A percentile compares a stretch with the other conserved stretches of the same genome.
phyloP scores from a whole-genome alignment of 2,329 filamentous ascomycete species.

The Tolypocladium amazonense region DNA sequence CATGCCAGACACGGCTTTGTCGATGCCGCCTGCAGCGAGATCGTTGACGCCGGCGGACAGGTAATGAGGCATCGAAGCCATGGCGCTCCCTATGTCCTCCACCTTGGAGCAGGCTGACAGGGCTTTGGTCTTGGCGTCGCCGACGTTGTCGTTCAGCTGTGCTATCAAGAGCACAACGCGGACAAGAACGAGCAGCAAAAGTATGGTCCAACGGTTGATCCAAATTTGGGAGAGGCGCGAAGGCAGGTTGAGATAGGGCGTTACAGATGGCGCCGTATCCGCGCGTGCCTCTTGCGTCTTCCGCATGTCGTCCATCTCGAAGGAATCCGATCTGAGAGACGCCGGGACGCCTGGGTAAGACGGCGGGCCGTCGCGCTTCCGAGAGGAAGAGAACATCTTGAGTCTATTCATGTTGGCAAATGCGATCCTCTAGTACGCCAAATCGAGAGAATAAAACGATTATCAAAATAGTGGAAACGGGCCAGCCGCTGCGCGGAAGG shows the following conservation, averaged over 20 bases:
- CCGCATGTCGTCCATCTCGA: constrained; percentile 22
- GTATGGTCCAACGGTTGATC: constrained; percentile 94
- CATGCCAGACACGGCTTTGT: constrained; percentile 68
- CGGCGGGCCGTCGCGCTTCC: constrained; percentile 17
- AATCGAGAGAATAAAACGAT: neutral
- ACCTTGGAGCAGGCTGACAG: constrained; percentile 84
- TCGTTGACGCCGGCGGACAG: constrained; percentile 82
- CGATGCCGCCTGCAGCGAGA: constrained; percentile 68
- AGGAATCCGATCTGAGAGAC: constrained; percentile 24
- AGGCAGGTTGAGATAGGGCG: constrained; percentile 84
- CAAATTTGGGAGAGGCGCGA: constrained; percentile 89
- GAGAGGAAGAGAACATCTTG: constrained; percentile 26
- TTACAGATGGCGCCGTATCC: constrained; percentile 59
- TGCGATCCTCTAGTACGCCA: neutral
- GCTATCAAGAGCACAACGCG: constrained; percentile 68
- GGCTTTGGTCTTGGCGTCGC: constrained; percentile 67
- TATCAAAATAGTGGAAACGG: neutral
- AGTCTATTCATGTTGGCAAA: constrained; percentile 10
- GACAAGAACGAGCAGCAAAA: constrained; percentile 75
- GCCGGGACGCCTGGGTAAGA: constrained; percentile 26
- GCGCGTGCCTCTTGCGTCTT: constrained; percentile 23
- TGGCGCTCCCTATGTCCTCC: constrained; percentile 83
- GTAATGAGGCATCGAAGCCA: constrained; percentile 98
- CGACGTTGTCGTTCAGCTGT: constrained; percentile 63
- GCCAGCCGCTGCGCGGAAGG: neutral